Evolutionary conservation across 2,329 filamentous ascomycete genomes (phyloP).

Genomic region (Colletotrichum siamense): DNA sequence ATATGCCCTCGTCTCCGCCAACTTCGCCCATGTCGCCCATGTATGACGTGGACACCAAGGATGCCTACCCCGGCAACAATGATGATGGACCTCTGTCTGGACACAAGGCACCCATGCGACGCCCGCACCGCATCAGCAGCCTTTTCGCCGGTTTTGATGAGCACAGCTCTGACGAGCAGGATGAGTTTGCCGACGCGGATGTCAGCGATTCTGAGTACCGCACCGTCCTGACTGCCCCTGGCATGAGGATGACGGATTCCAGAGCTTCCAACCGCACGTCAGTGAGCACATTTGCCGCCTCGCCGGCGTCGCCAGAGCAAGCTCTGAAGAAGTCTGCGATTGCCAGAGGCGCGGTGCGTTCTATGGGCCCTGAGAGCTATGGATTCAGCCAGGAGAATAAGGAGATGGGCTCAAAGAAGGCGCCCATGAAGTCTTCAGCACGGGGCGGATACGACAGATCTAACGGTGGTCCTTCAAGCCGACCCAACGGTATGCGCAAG

Average conservation of each 20-base stretch:
- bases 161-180: slow-evolving; percentile 69
- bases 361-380: slow-evolving; percentile 48
- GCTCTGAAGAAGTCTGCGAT: slow-evolving; percentile 32
- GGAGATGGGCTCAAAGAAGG: slow-evolving; percentile 34
- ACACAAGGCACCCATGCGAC: slow-evolving; percentile 65
- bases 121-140: slow-evolving; percentile 79
- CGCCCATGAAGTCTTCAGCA: slow-evolving; percentile 33
- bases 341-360: slow-evolving; percentile 33
- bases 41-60: slow-evolving; percentile 50
- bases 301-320: slow-evolving; percentile 51
- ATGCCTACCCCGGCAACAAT: slow-evolving; percentile 80
- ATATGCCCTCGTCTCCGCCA: slow-evolving; percentile 58
- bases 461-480: slow-evolving; percentile 44
- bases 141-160: slow-evolving; percentile 87
- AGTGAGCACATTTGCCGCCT: slow-evolving; percentile 40
- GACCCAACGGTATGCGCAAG: slow-evolving; percentile 72
- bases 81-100: slow-evolving; percentile 76
- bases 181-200: slow-evolving; percentile 67
- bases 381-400: slow-evolving; percentile 45
- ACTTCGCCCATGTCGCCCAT: slow-evolving; percentile 18
- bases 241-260: slow-evolving; percentile 47
- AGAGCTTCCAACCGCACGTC: slow-evolving; percentile 49
- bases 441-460: slow-evolving; percentile 43
- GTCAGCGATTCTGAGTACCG: slow-evolving; percentile 71
- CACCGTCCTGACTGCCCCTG: slow-evolving; percentile 69